phyloP scores from a whole-genome alignment of 1,284 basidiomycete species.

The Flammula alnicola region DNA sequence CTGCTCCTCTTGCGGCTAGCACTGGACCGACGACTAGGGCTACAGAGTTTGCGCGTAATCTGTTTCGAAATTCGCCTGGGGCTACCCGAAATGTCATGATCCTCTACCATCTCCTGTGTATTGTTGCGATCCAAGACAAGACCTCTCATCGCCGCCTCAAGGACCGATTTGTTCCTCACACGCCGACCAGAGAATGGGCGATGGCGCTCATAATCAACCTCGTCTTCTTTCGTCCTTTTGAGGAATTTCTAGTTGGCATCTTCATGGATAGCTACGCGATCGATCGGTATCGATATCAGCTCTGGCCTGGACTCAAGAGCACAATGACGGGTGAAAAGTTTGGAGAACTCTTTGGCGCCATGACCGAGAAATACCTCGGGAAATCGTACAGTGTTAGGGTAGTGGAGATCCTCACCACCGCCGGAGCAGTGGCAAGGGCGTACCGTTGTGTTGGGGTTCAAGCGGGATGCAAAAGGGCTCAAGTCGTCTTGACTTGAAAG shows the following conservation, averaged over 20 bases:
- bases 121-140: not conserved
- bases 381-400: not conserved
- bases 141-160: slow-evolving; percentile 7
- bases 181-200: slow-evolving; percentile 6
- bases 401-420: slow-evolving; percentile 2
- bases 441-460: too few relatives aligned
- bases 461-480: too few relatives aligned
- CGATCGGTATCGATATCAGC: slow-evolving; percentile 5
- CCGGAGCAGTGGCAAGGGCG: too few relatives aligned
- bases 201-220: slow-evolving; percentile 2
- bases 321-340: not conserved
- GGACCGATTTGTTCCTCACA: slow-evolving; percentile 9
- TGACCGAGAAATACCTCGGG: slow-evolving; percentile 9
- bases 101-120: not conserved
- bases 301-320: slow-evolving; percentile 7
- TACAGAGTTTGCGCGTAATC: not conserved
- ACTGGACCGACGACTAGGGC: not conserved
- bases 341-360: not conserved
- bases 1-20: too few relatives aligned
- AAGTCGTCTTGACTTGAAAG: too few relatives aligned
- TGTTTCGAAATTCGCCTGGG: not conserved
- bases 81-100: not conserved
- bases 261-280: not conserved
- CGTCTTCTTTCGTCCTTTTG: slow-evolving; percentile 15
- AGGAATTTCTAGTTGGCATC: not conserved